These are phyloP conservation scores for Trypanosoma theileri DNA, from an alignment of 208 protist species.

Conservation along the genomic window DNA sequence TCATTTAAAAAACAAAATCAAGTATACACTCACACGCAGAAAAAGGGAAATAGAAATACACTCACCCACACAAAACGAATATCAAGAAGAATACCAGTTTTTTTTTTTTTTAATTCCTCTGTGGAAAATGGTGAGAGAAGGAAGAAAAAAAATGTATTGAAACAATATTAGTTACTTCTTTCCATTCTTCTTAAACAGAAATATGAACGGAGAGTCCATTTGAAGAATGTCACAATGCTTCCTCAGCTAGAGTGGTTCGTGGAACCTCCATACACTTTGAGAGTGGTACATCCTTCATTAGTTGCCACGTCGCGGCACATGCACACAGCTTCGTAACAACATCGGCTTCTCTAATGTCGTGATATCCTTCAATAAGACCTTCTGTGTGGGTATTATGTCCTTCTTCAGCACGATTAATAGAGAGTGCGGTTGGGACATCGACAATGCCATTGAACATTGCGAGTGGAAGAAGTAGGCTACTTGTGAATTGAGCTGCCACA, in stretches of 20 bases:
- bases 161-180: neutral
- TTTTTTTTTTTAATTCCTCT: neutral
- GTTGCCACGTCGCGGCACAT: slow-evolving; percentile 69
- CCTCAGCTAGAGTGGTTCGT: slow-evolving; percentile 27
- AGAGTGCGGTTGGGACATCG: slow-evolving; percentile 70
- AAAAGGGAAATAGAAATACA: neutral
- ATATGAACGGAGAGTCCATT: neutral
- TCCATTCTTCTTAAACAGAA: neutral
- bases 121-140: neutral
- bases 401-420: slow-evolving; percentile 88
- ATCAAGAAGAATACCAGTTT: neutral
- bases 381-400: slow-evolving; percentile 70
- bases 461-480: slow-evolving; percentile 87
- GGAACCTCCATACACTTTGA: slow-evolving; percentile 79
- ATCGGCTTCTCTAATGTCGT: slow-evolving; percentile 91
- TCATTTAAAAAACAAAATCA: neutral
- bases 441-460: slow-evolving; percentile 78
- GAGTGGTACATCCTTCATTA: slow-evolving; percentile 78
- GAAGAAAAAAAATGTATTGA: slow-evolving; percentile 1
- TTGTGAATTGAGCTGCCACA: slow-evolving; percentile 91
- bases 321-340: slow-evolving; percentile 87
- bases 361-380: slow-evolving; percentile 86
- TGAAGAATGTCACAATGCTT: slow-evolving; percentile 4
- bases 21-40: neutral
- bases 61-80: neutral